Evolutionary conservation across 306 rosid species (phyloP).

Genomic region (Chamaecrista fasciculata): DNA sequence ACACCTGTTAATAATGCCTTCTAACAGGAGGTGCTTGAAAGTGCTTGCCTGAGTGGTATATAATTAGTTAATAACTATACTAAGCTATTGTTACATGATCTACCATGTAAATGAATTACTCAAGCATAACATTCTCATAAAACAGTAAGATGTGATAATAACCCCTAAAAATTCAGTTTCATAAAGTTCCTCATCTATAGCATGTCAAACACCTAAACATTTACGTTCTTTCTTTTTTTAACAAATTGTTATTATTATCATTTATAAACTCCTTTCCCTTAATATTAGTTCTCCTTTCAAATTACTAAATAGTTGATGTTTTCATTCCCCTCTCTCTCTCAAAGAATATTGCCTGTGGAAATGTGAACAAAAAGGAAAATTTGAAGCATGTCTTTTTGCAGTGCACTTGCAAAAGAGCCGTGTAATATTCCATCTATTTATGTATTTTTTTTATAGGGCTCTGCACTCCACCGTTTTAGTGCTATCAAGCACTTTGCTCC

Average conservation of each 20-base stretch:
- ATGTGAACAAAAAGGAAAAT: neutral
- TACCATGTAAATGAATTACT: neutral
- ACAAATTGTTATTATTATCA: too few relatives aligned
- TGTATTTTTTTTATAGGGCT: slow-evolving; percentile 52
- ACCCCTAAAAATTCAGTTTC: neutral
- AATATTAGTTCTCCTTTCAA: neutral
- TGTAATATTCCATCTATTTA: slow-evolving; percentile 7
- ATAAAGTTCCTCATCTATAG: slow-evolving; percentile 15
- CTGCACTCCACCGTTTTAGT: slow-evolving; percentile 57
- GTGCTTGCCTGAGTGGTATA: too few relatives aligned
- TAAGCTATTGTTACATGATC: neutral
- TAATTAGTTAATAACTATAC: too few relatives aligned
- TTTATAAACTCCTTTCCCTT: neutral
- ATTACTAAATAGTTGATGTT: slow-evolving; percentile 3
- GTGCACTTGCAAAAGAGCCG: neutral
- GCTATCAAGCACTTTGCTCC: slow-evolving; percentile 77
- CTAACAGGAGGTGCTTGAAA: neutral
- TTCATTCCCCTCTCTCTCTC: neutral
- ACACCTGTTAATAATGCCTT: neutral
- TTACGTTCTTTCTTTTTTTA: neutral
- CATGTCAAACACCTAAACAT: slow-evolving; percentile 17
- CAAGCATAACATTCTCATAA: neutral
- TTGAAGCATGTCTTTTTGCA: slow-evolving; percentile 14
- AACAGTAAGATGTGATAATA: neutral
- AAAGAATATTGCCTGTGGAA: neutral